These are phyloP conservation scores for Hibiscus trionum DNA, from an alignment of 345 rosid genomes.

Conservation along the genomic window DNA sequence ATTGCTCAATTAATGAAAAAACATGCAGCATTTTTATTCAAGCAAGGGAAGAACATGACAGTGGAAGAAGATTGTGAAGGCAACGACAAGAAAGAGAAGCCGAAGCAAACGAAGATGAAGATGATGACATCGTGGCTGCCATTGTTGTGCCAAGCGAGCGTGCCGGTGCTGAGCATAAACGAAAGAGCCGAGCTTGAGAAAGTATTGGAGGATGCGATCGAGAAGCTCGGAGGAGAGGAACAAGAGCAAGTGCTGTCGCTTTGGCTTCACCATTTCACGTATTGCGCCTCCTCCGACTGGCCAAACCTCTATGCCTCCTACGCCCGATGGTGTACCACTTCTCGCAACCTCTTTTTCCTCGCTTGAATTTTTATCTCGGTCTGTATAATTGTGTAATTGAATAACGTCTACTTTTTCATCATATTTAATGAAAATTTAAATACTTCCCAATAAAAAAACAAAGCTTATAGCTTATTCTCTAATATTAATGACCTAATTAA, in stretches of 20 bases:
- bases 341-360: constrained; percentile 55
- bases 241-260: constrained; percentile 68
- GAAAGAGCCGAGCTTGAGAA: constrained; percentile 57
- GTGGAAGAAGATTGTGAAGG: constrained; percentile 23
- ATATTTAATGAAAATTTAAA: too few relatives aligned
- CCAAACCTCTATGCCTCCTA: constrained; percentile 66
- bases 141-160: constrained; percentile 63
- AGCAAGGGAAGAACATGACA: constrained; percentile 47
- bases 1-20: background rate
- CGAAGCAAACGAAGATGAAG: constrained; percentile 40
- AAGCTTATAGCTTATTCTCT: too few relatives aligned
- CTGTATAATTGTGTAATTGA: background rate
- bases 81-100: constrained; percentile 20
- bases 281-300: constrained; percentile 69
- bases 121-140: constrained; percentile 84
- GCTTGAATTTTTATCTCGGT: background rate
- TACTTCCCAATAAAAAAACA: too few relatives aligned
- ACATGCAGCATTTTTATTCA: constrained; percentile 56
- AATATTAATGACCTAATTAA: too few relatives aligned
- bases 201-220: constrained; percentile 52
- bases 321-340: constrained; percentile 57
- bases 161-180: constrained; percentile 39
- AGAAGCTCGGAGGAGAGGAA: constrained; percentile 41
- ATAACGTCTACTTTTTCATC: too few relatives aligned
- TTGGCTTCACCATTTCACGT: constrained; percentile 81